Percentiles rank a stretch among this genome's conserved stretches.
Conservation (phyloP, 2,329 filamentous ascomycete genomes). For the Achaetomium macrosporum region DNA sequence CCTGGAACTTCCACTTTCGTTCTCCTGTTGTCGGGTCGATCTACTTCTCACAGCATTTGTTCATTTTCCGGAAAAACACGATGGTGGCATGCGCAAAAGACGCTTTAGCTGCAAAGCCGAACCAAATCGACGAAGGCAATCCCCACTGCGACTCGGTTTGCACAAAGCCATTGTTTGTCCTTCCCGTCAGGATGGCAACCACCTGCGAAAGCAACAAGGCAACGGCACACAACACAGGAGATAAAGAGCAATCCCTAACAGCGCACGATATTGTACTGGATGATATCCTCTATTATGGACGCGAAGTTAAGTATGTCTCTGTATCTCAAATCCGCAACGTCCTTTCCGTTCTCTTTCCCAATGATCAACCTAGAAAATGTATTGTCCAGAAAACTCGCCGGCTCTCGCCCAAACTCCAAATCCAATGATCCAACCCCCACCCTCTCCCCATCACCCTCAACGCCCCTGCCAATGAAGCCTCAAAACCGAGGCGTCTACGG, state of each 20-base stretch:
- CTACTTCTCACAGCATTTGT: too few relatives aligned
- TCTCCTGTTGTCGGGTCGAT: too few relatives aligned
- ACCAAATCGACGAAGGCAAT: too few relatives aligned
- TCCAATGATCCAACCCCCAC: not conserved
- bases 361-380: not conserved
- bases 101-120: too few relatives aligned
- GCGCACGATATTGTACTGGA: not conserved
- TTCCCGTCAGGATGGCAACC: not conserved
- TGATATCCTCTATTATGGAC: not conserved
- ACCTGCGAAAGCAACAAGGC: not conserved
- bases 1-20: too few relatives aligned
- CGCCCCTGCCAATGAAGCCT: not conserved
- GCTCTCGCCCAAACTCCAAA: not conserved
- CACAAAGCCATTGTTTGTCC: not conserved
- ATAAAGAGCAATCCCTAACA: not conserved
- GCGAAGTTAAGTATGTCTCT: slow-evolving; percentile 9
- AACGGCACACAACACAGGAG: not conserved
- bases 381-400: slow-evolving; percentile 9
- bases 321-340: slow-evolving; percentile 2
- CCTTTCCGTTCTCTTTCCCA: not conserved
- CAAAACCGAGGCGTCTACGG: not conserved
- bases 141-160: too few relatives aligned
- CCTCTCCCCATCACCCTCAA: not conserved
- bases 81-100: too few relatives aligned
- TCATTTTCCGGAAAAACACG: too few relatives aligned